Evolutionary conservation across 179 eudicot genomes (phyloP).

Genomic region (Beta corolliflora): DNA sequence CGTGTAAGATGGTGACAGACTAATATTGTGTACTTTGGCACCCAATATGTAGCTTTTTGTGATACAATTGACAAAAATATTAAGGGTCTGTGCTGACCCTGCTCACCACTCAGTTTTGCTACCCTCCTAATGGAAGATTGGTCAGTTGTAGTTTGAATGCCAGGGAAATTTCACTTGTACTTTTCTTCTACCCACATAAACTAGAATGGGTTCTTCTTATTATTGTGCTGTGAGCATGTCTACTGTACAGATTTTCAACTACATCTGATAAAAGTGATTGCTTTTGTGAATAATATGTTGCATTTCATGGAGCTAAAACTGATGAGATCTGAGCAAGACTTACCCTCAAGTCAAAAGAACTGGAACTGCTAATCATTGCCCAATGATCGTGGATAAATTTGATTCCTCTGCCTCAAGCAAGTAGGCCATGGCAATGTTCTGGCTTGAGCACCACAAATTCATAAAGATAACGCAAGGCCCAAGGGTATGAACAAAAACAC

Average conservation of each 20-base stretch:
- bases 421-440: not conserved
- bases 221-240: too few species aligned
- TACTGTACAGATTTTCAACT: not conserved
- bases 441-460: not conserved
- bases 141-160: not conserved
- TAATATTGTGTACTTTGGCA: not conserved
- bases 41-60: not conserved
- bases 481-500: not conserved
- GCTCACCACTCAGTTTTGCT: not conserved
- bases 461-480: not conserved
- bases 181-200: not conserved
- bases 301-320: not conserved
- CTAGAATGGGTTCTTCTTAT: not conserved
- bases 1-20: conserved; percentile 9
- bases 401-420: not conserved
- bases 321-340: not conserved
- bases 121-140: not conserved
- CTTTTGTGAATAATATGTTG: not conserved
- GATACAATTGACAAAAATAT: not conserved
- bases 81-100: not conserved
- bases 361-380: not conserved
- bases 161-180: not conserved
- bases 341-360: not conserved
- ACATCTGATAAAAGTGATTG: not conserved
- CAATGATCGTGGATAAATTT: not conserved